Evolutionary conservation across 2,329 filamentous ascomycete species (phyloP).

Genomic region (Nemania sp.): DNA sequence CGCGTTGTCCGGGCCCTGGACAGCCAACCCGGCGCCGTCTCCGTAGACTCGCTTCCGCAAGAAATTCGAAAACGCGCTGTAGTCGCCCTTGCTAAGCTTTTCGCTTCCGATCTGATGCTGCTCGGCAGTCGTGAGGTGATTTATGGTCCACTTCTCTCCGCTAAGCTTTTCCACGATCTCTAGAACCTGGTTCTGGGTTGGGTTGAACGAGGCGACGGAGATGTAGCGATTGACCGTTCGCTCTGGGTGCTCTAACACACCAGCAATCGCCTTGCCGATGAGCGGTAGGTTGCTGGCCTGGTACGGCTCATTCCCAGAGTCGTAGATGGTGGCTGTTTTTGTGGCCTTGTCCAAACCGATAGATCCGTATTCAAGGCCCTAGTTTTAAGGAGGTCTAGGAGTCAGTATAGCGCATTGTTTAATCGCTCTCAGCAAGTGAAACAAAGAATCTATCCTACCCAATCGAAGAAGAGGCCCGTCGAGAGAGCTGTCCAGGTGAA

Average conservation of each 20-base stretch:
- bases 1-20: constrained; percentile 31
- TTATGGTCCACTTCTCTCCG: constrained; percentile 55
- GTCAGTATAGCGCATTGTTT: background rate
- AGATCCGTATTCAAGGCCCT: constrained; percentile 54
- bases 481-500: constrained; percentile 66
- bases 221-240: constrained; percentile 63
- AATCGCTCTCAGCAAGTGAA: background rate
- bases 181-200: constrained; percentile 62
- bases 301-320: constrained; percentile 58
- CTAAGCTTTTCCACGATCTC: constrained; percentile 56
- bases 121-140: constrained; percentile 42
- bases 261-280: constrained; percentile 57
- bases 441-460: constrained; percentile 43
- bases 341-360: constrained; percentile 55
- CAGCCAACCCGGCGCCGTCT: constrained; percentile 35
- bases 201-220: constrained; percentile 60
- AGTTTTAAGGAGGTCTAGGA: background rate
- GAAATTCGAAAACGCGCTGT: constrained; percentile 38
- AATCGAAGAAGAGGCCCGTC: constrained; percentile 65
- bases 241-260: constrained; percentile 53
- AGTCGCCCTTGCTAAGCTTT: constrained; percentile 49
- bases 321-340: constrained; percentile 58
- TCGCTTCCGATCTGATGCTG: constrained; percentile 46
- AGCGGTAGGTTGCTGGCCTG: constrained; percentile 55
- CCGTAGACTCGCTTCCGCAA: constrained; percentile 31